Conservation (phyloP, 1,139 yeast species). For the Ogataea hybrid region DNA sequence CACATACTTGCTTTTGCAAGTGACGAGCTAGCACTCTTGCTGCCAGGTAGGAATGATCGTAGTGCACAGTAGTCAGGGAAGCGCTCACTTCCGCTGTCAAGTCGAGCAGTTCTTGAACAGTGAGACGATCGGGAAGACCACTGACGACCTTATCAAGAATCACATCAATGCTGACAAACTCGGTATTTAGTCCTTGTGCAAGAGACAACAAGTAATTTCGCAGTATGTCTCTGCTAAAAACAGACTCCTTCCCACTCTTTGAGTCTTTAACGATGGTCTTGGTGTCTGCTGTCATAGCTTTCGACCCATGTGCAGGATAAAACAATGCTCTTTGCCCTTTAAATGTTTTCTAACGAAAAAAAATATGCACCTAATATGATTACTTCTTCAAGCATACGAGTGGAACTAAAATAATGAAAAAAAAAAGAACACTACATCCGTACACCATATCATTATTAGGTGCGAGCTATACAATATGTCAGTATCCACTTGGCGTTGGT, state of each 20-base stretch:
- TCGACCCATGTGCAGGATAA: background rate
- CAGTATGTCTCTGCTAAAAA: slow-evolving; percentile 16
- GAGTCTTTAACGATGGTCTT: slow-evolving; percentile 7
- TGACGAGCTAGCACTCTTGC: slow-evolving; percentile 42
- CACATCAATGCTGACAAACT: slow-evolving; percentile 18
- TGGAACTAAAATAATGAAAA: background rate
- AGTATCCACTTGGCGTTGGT: slow-evolving; percentile 65
- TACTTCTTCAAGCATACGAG: slow-evolving; percentile 13
- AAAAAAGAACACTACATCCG: slow-evolving; percentile 1
- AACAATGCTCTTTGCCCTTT: background rate
- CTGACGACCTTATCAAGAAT: slow-evolving; percentile 19
- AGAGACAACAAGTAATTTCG: slow-evolving; percentile 14
- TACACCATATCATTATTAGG: background rate
- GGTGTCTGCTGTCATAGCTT: slow-evolving; percentile 11
- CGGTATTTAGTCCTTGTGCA: slow-evolving; percentile 16
- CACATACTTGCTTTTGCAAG: slow-evolving; percentile 34
- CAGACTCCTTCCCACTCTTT: background rate
- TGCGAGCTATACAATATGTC: slow-evolving; percentile 34
- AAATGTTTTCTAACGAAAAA: background rate
- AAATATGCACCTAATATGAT: slow-evolving; percentile 16
- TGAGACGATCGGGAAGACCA: slow-evolving; percentile 38
- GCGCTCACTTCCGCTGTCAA: slow-evolving; percentile 47
- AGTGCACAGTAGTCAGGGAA: slow-evolving; percentile 43
- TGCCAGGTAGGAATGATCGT: slow-evolving; percentile 47
- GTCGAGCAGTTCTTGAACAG: slow-evolving; percentile 37